These are phyloP conservation scores for Suhomyces ambrosiae DNA, from an alignment of 1,139 yeast genomes.

Conservation along the genomic window DNA sequence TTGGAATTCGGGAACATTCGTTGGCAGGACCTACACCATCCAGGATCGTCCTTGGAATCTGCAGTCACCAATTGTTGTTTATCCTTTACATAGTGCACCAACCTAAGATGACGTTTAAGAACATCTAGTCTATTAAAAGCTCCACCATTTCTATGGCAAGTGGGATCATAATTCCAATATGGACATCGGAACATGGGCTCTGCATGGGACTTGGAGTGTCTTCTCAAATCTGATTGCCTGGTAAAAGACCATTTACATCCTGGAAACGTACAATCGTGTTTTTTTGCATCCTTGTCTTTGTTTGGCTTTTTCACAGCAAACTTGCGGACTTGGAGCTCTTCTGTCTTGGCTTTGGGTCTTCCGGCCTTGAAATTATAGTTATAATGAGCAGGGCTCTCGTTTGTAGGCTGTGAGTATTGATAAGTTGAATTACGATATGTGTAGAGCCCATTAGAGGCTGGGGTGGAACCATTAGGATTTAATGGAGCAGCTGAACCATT, in stretches of 20 bases:
- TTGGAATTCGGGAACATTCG: slow-evolving; percentile 58
- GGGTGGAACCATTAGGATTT: background rate
- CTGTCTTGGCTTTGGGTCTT: slow-evolving; percentile 10
- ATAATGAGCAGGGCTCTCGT: slow-evolving; percentile 2
- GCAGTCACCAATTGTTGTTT: slow-evolving; percentile 27
- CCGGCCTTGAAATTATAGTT: slow-evolving; percentile 12
- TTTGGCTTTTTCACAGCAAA: slow-evolving; percentile 10
- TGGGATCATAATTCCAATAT: slow-evolving; percentile 63
- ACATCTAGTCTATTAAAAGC: slow-evolving; percentile 72
- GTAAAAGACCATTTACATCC: slow-evolving; percentile 71
- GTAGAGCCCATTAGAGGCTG: slow-evolving; percentile 9
- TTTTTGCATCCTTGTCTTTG: slow-evolving; percentile 21
- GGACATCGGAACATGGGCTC: slow-evolving; percentile 72
- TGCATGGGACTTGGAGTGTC: slow-evolving; percentile 66
- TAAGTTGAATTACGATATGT: slow-evolving; percentile 6
- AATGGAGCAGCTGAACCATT: background rate
- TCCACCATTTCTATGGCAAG: slow-evolving; percentile 75
- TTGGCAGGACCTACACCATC: slow-evolving; percentile 68
- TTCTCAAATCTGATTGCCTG: slow-evolving; percentile 63
- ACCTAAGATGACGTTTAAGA: slow-evolving; percentile 63
- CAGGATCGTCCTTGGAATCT: slow-evolving; percentile 47
- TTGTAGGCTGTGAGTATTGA: slow-evolving; percentile 1
- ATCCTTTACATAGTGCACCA: slow-evolving; percentile 66
- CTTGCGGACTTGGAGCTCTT: slow-evolving; percentile 12
- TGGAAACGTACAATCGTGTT: slow-evolving; percentile 53